Evolutionary conservation across 352 stramenopile genomes (phyloP).

Genomic region (Phytophthora hybrid): DNA sequence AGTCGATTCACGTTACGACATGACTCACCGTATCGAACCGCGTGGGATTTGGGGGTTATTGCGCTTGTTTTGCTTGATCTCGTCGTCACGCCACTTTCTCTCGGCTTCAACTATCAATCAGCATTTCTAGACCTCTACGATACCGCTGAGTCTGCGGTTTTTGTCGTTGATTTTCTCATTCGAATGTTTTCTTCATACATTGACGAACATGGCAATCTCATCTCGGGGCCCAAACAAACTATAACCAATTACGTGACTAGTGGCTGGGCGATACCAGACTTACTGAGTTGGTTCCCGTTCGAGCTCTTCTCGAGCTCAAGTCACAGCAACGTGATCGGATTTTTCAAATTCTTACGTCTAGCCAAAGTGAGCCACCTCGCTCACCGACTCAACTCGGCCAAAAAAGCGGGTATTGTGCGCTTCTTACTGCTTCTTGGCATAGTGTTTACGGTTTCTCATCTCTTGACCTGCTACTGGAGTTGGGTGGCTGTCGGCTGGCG

Average conservation of each 20-base stretch:
- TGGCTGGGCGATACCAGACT: constrained; percentile 54
- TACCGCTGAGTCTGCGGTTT: constrained; percentile 39
- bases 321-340: constrained; percentile 49
- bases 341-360: constrained; percentile 63
- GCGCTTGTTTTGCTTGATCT: constrained; percentile 55
- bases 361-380: constrained; percentile 67
- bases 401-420: constrained; percentile 61
- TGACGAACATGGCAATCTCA: constrained; percentile 46
- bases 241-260: constrained; percentile 53
- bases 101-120: constrained; percentile 52
- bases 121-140: constrained; percentile 37
- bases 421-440: constrained; percentile 52
- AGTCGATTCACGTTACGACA: constrained; percentile 54
- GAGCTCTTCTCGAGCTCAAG: constrained; percentile 39
- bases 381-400: constrained; percentile 52
- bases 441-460: constrained; percentile 55
- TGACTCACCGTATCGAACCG: constrained; percentile 40
- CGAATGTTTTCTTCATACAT: constrained; percentile 61
- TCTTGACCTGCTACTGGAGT: constrained; percentile 64
- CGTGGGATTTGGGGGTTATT: constrained; percentile 59
- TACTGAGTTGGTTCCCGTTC: constrained; percentile 72
- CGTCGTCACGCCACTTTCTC: constrained; percentile 50
- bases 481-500: constrained; percentile 55
- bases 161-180: constrained; percentile 55
- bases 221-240: constrained; percentile 51